Percentiles rank a stretch among this genome's conserved stretches.
phyloP scores from a whole-genome alignment of 2,329 filamentous ascomycete species.

The Periglandula ipomoeae region DNA sequence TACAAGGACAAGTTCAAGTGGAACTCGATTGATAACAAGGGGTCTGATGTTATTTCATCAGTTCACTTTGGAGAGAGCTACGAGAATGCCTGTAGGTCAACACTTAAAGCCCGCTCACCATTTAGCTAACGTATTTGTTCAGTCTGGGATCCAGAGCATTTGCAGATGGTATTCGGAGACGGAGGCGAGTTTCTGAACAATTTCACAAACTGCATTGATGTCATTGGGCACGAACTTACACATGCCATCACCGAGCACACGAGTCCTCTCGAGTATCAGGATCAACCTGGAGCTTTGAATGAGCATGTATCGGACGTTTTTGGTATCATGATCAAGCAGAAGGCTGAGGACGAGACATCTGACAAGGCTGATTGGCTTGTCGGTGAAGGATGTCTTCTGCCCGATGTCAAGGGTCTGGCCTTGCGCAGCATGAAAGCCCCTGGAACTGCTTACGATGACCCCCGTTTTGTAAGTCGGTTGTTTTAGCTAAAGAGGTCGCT shows the following conservation, averaged over 20 bases:
- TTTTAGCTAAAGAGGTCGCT: not conserved
- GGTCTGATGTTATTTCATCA: constrained; percentile 39
- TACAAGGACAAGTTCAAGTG: constrained; percentile 40
- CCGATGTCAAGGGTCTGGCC: constrained; percentile 40
- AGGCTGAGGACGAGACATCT: constrained; percentile 33
- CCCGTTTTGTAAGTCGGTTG: constrained; percentile 33
- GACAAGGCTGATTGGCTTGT: constrained; percentile 44
- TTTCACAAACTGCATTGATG: constrained; percentile 43
- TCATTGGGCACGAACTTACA: constrained; percentile 49
- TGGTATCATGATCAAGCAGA: constrained; percentile 49
- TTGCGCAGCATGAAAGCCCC: constrained; percentile 46
- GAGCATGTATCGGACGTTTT: constrained; percentile 49
- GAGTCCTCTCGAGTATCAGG: constrained; percentile 39
- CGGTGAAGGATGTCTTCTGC: constrained; percentile 42
- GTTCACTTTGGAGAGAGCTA: constrained; percentile 42
- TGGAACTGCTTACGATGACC: constrained; percentile 43
- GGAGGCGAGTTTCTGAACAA: constrained; percentile 41
- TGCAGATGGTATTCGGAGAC: constrained; percentile 49
- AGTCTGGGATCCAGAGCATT: constrained; percentile 40
- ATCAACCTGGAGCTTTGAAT: constrained; percentile 45
- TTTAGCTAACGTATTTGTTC: not conserved
- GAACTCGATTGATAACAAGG: constrained; percentile 42
- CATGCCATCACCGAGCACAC: constrained; percentile 45
- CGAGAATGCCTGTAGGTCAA: constrained; percentile 37
- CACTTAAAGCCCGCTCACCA: no score